phyloP scores from a whole-genome alignment of 257 asterid species.

The Craterostigma plantagineum region DNA sequence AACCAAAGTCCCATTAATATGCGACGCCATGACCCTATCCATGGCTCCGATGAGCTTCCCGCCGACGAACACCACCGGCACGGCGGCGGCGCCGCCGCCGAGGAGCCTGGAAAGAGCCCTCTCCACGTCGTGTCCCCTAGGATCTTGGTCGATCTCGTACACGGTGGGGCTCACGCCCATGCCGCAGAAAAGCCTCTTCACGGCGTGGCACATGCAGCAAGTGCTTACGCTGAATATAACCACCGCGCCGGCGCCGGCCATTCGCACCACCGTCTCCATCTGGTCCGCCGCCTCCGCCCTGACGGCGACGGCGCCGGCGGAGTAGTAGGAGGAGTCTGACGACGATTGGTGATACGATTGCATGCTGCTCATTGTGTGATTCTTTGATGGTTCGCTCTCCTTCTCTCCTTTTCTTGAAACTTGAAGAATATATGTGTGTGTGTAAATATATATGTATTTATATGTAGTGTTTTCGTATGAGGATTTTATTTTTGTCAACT shows the following conservation, averaged over 20 bases:
- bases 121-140: conserved; percentile 3
- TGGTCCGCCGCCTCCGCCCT: conserved; percentile 1
- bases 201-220: conserved; percentile 6
- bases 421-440: neutral
- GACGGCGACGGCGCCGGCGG: neutral
- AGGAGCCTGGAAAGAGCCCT: conserved; percentile 2
- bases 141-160: conserved; percentile 4
- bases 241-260: conserved; percentile 3
- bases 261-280: conserved; percentile 3
- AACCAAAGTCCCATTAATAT: conserved; percentile 1
- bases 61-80: conserved; percentile 7
- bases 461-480: neutral
- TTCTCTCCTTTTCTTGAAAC: neutral
- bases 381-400: neutral
- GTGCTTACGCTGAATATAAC: conserved; percentile 5
- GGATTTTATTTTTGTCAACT: neutral
- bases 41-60: conserved; percentile 6
- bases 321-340: neutral
- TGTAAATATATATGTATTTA: no score
- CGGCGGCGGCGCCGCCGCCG: conserved; percentile 3
- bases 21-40: conserved; percentile 5
- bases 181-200: conserved; percentile 6
- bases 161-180: conserved; percentile 5
- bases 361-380: no score
- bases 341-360: neutral